Percentiles rank a stretch among this genome's conserved stretches.
phyloP scores from a whole-genome alignment of 2,329 filamentous ascomycete genomes.

The Mollisia scopiformis region DNA sequence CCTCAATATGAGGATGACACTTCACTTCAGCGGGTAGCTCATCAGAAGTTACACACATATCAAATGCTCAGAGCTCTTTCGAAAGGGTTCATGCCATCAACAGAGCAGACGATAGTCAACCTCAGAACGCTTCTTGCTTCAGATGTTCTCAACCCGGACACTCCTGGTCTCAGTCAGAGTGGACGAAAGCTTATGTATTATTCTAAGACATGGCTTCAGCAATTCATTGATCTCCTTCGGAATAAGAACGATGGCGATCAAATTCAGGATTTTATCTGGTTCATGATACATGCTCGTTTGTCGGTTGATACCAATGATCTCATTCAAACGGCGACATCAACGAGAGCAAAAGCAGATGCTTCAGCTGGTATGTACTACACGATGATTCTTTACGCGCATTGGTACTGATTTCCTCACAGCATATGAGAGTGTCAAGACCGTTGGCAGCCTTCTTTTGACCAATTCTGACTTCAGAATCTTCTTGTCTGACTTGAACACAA shows the following conservation, averaged over 20 bases:
- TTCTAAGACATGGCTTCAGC: slow-evolving; percentile 71
- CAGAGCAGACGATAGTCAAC: slow-evolving; percentile 79
- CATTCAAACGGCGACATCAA: slow-evolving; percentile 59
- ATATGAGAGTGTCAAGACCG: slow-evolving; percentile 80
- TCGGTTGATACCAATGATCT: slow-evolving; percentile 69
- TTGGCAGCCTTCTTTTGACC: slow-evolving; percentile 82
- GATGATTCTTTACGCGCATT: not conserved
- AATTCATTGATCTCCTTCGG: slow-evolving; percentile 79
- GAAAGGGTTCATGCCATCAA: slow-evolving; percentile 90
- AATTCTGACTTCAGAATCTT: slow-evolving; percentile 92
- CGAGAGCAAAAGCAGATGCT: slow-evolving; percentile 71
- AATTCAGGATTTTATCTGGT: slow-evolving; percentile 92
- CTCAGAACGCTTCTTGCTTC: slow-evolving; percentile 78
- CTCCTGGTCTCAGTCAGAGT: slow-evolving; percentile 74
- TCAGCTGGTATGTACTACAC: slow-evolving; percentile 60
- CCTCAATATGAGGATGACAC: slow-evolving; percentile 86
- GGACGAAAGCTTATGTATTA: slow-evolving; percentile 75
- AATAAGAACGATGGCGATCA: slow-evolving; percentile 86
- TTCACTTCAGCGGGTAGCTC: slow-evolving; percentile 72
- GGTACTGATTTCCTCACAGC: slow-evolving; percentile 50
- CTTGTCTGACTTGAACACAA: slow-evolving; percentile 75
- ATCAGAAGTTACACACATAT: slow-evolving; percentile 90
- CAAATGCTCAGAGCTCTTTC: slow-evolving; percentile 85
- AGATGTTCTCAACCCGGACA: slow-evolving; percentile 76
- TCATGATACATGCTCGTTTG: slow-evolving; percentile 72